Base-by-base conservation (phyloP, 164 flowering plant genomes). In the Chimonanthus salicifolius region DNA sequence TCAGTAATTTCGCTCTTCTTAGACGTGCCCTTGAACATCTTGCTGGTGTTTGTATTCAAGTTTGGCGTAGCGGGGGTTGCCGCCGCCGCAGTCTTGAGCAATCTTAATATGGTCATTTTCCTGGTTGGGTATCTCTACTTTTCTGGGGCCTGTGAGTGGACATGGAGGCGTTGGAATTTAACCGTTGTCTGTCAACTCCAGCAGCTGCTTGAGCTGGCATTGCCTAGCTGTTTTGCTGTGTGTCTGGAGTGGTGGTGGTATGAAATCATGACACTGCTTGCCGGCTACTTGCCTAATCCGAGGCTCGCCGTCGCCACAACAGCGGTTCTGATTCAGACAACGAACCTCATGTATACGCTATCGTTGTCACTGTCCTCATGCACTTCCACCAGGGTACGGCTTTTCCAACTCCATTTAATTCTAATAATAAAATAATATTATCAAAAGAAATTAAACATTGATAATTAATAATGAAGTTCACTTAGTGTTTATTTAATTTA, bases 321-420 rank as follows among this genome's bases (percentile, higher is more conserved):
- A 45, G 68, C 58, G 15, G 62, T 62, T 20, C 21, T 72, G 74
- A 72, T 72, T 20, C 73, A 71, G 62, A 71, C 73, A 46, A 58
- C 49, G 2, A 87, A 90, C 73, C 83, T 93, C 64, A 91, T 91
- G 97, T 93, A 93, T 78, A 90, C 97, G 16, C 89, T 93, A 7
- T 97, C 94, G 10, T 85, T 93, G 98, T 93, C 94, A 7, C 82
- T 93, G 71, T 90, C 93, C 67, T 90, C 88, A 58, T 93, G 97
- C 72, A 94, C 90, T 71, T 93, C 98, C 44, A 87, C 98, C 20
- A 82, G 98, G 81, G 97, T 92, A 82, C 70, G 83, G 33, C 33
- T 33, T 33, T 33, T 33, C 33, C 33, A 33, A 33, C 33, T 33
- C 33, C 33, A 33, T 33, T 33, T 33, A 33, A 33, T 33, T 33